Base-by-base conservation (phyloP, 2,329 filamentous ascomycete genomes). In the Colletotrichum falcatum region DNA sequence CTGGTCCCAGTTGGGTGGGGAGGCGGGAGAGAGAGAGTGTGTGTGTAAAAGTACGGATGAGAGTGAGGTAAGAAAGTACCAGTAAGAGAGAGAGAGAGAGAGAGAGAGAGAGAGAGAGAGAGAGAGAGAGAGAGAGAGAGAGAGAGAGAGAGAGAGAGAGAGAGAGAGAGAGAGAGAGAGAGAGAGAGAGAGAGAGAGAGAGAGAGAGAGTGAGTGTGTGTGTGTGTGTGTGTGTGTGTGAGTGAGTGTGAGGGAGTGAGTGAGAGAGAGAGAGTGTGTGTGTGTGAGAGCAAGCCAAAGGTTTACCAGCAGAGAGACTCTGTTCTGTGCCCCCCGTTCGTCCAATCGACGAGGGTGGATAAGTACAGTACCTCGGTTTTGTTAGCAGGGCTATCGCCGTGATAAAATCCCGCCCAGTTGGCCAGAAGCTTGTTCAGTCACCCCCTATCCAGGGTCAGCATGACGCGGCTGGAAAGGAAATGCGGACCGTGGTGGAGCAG, bases 361-460 rank as follows among this genome's bases (percentile, higher is more conserved):
- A 37, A 46, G 30, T 14, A 46, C 7, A 46, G 30, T 14, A 46
- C 7, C 30, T 33, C 23, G 56, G 20, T 18, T 26, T 42, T 33
- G 44, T 20, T 54, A 37, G 54, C 53, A 59, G 44, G 65, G 53
- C n/a, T 28, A 46, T 59, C 53, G 28, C 44, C 33, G 44, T 54
- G 46, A 55, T 59, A 33, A 28, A 62, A 30, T 66, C 46, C 46
- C 55, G 56, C 63, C 63, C 44, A 58, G 56, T 39, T 46, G 26
- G 35, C 42, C 42, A 37, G 63, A 70, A 70, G 63, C 67, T 66
- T 70, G 49, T 58, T 66, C n/a, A 44, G 63, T 56, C 39, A 66
- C 39, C 62, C 66, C 42, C 44, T 46, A 49, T 67, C 67, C 26
- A 44, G 58, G 55, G 49, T 58, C 23, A 33, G 67, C 63, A 66